Evolutionary conservation across 1,284 basidiomycete species (phyloP), one percentile per base, ranked within the genome.

Genomic region (Meira miltonrushii): DNA sequence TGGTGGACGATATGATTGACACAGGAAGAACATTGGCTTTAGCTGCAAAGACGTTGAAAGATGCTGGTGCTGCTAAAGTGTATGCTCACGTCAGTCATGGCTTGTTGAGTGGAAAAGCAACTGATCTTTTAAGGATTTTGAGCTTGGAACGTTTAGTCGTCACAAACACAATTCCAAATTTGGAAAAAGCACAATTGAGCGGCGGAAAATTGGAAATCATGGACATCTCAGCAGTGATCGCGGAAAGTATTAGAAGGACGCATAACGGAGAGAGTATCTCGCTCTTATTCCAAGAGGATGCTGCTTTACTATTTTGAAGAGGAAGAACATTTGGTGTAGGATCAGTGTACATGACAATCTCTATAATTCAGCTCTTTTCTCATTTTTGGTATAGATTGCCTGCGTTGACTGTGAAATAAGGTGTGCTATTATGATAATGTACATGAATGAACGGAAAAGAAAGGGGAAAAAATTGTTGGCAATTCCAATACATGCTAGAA

Each of bases 1-100:
- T 98, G 52, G 88, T 98, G 33, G 94, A 98, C 79, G 94, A 98
- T 78, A 97, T 98, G 92, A 88, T 96, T 75, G 95, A 98, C 79
- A 92, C 91, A 5, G 94, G 93, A 1, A 84, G 84, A 61, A 98
- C 95, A 1, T 84, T 98, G 23, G 82, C 86, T 11, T 82, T 96
- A 15, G 94, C 94, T 28, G 88, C 87, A 11, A 86, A 86, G 56
- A 90, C 92, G 2, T 81, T 98, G 62, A 83, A 86, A 60, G 90
- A 93, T 66, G 88, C 89, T 58, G 94, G 95, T 37, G 94, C 92
- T 1, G 87, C 85, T 72, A 85, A 87, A 41, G 87, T 96, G 17
- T 88, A 94, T 76, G 93, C 90, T 2, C 80, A 97, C 55, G 87
- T 96, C 65, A 91, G 89, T 53, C 94, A 98, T 81, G 94, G 93